phyloP scores from a whole-genome alignment of 1,284 basidiomycete genomes.

The Flammula alnicola region DNA sequence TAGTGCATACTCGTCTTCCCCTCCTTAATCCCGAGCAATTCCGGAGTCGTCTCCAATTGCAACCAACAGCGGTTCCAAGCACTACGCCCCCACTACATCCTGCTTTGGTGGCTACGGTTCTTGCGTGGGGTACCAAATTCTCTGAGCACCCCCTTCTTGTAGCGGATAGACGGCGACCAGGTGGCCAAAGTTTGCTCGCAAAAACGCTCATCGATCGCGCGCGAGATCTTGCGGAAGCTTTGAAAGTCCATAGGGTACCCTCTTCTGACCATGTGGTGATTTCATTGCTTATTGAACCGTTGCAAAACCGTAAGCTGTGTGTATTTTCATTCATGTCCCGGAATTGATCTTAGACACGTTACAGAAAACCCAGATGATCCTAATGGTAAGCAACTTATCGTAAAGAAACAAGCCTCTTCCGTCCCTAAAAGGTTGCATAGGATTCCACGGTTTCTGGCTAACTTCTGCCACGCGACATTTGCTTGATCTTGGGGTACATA shows the following conservation, averaged over 20 bases:
- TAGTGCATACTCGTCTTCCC: slow-evolving; percentile 83
- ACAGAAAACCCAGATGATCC: slow-evolving; percentile 72
- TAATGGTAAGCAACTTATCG: slow-evolving; percentile 47
- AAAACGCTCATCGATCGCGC: slow-evolving; percentile 80
- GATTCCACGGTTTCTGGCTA: slow-evolving; percentile 83
- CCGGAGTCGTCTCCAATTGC: slow-evolving; percentile 64
- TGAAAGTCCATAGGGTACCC: slow-evolving; percentile 85
- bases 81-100: slow-evolving; percentile 59
- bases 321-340: slow-evolving; percentile 17
- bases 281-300: slow-evolving; percentile 73
- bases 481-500: slow-evolving; percentile 70
- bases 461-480: slow-evolving; percentile 76
- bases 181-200: slow-evolving; percentile 76
- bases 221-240: slow-evolving; percentile 81
- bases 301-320: slow-evolving; percentile 81
- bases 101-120: slow-evolving; percentile 82
- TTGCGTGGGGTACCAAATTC: slow-evolving; percentile 93
- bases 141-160: slow-evolving; percentile 84
- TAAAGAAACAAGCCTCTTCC: slow-evolving; percentile 7
- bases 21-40: slow-evolving; percentile 81
- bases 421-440: slow-evolving; percentile 40
- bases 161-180: slow-evolving; percentile 74
- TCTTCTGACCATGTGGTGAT: slow-evolving; percentile 82
- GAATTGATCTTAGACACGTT: slow-evolving; percentile 24
- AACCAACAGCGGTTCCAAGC: slow-evolving; percentile 36